Evolutionary conservation across 345 rosid genomes (phyloP), one percentile per base, ranked within the genome.

Genomic region (Populus deltoides): DNA sequence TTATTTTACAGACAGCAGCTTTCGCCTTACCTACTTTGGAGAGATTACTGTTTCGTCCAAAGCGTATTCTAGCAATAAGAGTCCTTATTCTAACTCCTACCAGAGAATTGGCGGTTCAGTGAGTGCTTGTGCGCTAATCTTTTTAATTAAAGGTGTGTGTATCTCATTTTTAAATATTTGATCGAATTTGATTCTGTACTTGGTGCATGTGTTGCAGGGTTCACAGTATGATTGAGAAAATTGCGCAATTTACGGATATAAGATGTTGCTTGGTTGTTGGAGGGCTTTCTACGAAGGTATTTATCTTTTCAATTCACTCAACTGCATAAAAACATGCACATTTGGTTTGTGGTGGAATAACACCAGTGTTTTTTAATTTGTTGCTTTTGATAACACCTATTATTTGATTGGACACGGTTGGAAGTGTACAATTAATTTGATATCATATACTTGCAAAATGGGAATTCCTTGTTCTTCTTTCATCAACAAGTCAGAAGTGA

Each of bases 41-140:
- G 88, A 91, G 99, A 91, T 74, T 96, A 71, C 78, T 96, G 45
- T 93, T 82, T 77, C 96, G 99, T 47, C 99, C 98, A 36, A 93
- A 96, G 81, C 88, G 96, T 22, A 87, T 89, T 79, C 87, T 84
- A 70, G 98, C 97, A 18, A 89, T 91, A 74, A 82, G 99, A 39
- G 97, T 93, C 39, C 98, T 96, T 75, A 93, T 96, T 85, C 94
- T 96, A 70, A 90, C 99, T 78, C 98, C 98, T 12, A 93, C 98
- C 2, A 89, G 98, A 77, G 98, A 96, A 85, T 85, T 96, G 83
- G 99, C 99, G 0, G 91, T 88, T 76, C 99, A 96, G 99, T 96
- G 84, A 87, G 97, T 88, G 66, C 22, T 75, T 20, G 1, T 24
- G 36, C 31, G 7, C 47, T 71, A 16, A 2, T 15, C 39, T 3